A percentile compares a stretch with the other conserved stretches of the same genome.
phyloP scores from a whole-genome alignment of 2,329 filamentous ascomycete genomes.

The Arthrobotrys pseudoclavata region DNA sequence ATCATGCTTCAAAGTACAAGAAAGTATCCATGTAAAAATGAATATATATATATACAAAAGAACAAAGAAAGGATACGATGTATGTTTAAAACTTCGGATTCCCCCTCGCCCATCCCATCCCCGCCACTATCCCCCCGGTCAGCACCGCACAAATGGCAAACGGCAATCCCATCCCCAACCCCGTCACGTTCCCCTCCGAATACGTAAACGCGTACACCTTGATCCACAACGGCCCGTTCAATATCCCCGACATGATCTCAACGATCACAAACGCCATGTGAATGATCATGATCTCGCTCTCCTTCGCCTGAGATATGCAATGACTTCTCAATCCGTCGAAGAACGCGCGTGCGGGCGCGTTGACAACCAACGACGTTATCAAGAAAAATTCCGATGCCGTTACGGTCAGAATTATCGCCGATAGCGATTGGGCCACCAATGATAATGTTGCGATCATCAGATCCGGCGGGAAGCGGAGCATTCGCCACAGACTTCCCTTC shows the following conservation, averaged over 20 bases:
- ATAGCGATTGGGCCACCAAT: conserved; percentile 16
- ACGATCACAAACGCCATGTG: conserved; percentile 57
- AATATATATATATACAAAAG: neutral
- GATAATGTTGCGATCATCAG: conserved; percentile 42
- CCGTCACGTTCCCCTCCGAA: conserved; percentile 50
- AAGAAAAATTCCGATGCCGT: conserved; percentile 34
- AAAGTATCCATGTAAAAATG: neutral
- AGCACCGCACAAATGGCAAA: conserved; percentile 50
- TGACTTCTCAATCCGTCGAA: conserved; percentile 52
- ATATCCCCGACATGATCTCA: conserved; percentile 51
- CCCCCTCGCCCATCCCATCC: conserved; percentile 41
- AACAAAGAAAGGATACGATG: neutral
- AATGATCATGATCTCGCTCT: conserved; percentile 54
- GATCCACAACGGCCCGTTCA: conserved; percentile 58
- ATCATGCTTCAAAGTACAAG: neutral
- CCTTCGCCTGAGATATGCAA: conserved; percentile 36
- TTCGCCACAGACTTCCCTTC: conserved; percentile 9
- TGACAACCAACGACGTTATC: conserved; percentile 44
- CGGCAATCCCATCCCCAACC: conserved; percentile 53
- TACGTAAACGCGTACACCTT: conserved; percentile 56
- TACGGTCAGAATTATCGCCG: conserved; percentile 32
- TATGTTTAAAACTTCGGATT: neutral
- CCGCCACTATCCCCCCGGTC: conserved; percentile 23
- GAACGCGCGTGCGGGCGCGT: conserved; percentile 43
- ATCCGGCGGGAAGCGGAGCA: conserved; percentile 47